Evolutionary conservation across 78 protist genomes (phyloP), one percentile per base, ranked within the genome.

Genomic region (Guillardia theta): DNA sequence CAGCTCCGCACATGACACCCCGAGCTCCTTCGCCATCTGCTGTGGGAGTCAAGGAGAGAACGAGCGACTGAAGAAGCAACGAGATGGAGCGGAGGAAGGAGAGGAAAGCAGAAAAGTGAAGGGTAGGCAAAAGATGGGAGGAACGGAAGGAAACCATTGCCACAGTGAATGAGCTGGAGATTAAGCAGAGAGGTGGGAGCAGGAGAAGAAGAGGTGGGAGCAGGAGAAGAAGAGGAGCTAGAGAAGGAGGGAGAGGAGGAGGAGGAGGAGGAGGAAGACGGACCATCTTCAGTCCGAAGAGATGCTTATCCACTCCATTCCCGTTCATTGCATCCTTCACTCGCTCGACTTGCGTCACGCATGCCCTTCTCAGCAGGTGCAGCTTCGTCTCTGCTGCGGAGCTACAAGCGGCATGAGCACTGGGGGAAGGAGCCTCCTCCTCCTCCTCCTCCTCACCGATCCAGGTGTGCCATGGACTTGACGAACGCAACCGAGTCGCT

Each of bases 281-380:
- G 39, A 70, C 41, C 83, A 70, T 70, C 41, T 33, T 24, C 46
- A 70, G 83, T 1, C 83, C 83, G 41, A 70, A 70, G 45, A 70
- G 83, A 43, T 70, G 83, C 46, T 24, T 12, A 43, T 70, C 83
- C 21, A 70, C 6, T 22, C 83, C 83, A 3, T 70, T 36, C 41
- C 83, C 83, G 41, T 70, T 70, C 83, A 70, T 70, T 15, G 83
- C 83, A 4, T 70, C 83, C 83, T 33, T 70, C n/a, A 70, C 83
- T 24, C 22, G 9, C 83, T 70, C 83, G 21, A 70, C 83, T 15
- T 70, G 83, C n/a, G 83, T 70, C 83, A 24, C 22, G 83, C 83
- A 70, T 18, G 83, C 83, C 8, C 70, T 58, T 58, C 83, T 36
- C 10, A 70, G 83, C 46, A 70, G 83, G 83, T 70, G 83, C 27